Base-by-base conservation (phyloP, 495 filamentous ascomycete species). In the Corynascus novoguineensis region DNA sequence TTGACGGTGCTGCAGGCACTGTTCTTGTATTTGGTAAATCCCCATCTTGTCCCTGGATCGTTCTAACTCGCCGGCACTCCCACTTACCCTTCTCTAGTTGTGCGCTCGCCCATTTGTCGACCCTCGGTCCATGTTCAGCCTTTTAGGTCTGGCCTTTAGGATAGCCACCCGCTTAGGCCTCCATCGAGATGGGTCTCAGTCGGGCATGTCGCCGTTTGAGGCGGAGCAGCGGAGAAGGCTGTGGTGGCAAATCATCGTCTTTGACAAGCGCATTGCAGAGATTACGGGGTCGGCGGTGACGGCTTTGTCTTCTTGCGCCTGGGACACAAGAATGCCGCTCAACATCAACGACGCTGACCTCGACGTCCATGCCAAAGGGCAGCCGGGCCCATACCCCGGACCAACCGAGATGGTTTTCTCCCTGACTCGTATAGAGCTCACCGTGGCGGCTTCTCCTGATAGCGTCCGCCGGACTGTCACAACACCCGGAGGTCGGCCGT, bases 161-260 rank as follows among this genome's bases (percentile, higher is more conserved):
- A 81, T 88, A 24, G 85, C 80, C 2, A 85, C 88, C 64, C 79
- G 83, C 10, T 69, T 88, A 22, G 85, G 80, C 21, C 77, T 89
- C 24, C 84, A 90, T 55, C 72, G 83, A 21, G 86, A 89, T 59
- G 84, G 82, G 4, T 66, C 72, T 35, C 77, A 80, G 56, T 83
- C 82, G 47, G 73, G 74, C n/a, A 71, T 87, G 1, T 76, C 83
- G 0, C 80, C 83, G 4, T 87, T 89, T 61, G 85, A 90, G 52
- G 77, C 80, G 2, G 87, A 90, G 68, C 78, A 83, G 67, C 75
- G 87, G 17, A 71, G 86, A 47, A 75, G 86, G 21, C 65, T 89
- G 5, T 90, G 87, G 87, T 88, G 85, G 85, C 84, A 85, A 61
- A 70, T 89, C 8, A 79, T 81, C 52, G 71, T 80, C 21, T 76